Base-by-base conservation (phyloP, 2,329 filamentous ascomycete genomes). In the Beauveria asiatica region DNA sequence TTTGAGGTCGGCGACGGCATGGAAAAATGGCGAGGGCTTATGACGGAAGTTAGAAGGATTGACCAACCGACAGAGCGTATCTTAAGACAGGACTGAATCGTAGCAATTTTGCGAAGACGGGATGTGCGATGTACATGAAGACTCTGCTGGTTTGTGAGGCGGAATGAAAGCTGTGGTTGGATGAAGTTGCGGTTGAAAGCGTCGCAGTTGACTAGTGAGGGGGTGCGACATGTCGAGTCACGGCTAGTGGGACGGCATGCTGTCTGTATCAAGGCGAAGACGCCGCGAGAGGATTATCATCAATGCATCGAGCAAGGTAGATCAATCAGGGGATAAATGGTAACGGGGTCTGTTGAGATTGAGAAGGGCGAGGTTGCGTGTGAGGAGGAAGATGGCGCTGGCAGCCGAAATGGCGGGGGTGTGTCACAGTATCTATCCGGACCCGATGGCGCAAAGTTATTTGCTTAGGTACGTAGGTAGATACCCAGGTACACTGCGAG, bases 1-100 rank as follows among this genome's bases (percentile, higher is more conserved):
- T 48, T 53, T 4, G 51, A 30, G 8, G 51, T 33, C 11, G 51
- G 44, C 41, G 58, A 60, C 30, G 51, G 41, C 58, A 60, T 60
- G 17, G 17, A 25, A 11, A 50, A n/a, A 17, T 49, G 30, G 16
- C 16, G 44, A 48, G 30, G 11, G 27, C 7, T 37, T 41, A 39
- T n/a, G 5, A 1, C 25, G 17, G 7, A 23, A 17, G 39, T n/a
- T 52, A 17, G 5, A 54, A n/a, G 21, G 21, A 17, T 30, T 17
- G 30, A 11, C 5, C 46, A 30, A 3, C 13, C n/a, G 7, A 30
- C 11, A 23, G 33, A 17, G 42, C 42, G 33, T 37, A 37, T 37
- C 13, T 37, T 30, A 19, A 39, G 5, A 37, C 17, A 10, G 17
- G 9, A 19, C 7, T 13, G 11, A 19, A 5, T 25, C 16, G 39